A percentile compares a stretch with the other conserved stretches of the same genome.
These are phyloP conservation scores for Heritiera littoralis DNA, from an alignment of 345 rosid genomes.

Conservation along the genomic window DNA sequence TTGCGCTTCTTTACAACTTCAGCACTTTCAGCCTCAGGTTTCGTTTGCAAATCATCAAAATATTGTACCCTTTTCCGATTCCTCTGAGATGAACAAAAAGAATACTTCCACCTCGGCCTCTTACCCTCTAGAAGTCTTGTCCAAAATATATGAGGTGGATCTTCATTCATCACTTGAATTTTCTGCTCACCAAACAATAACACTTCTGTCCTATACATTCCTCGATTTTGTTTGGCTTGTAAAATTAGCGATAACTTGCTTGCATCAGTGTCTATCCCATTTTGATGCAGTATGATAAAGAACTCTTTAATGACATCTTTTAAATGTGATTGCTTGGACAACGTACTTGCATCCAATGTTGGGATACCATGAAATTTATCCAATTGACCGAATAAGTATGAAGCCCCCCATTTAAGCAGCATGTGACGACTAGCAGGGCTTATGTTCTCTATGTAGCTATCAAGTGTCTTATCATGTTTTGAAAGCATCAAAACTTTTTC, in stretches of 20 bases:
- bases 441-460: slow-evolving; percentile 45
- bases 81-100: slow-evolving; percentile 54
- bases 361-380: slow-evolving; percentile 53
- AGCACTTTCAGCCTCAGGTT: slow-evolving; percentile 32
- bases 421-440: slow-evolving; percentile 45
- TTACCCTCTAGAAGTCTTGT: slow-evolving; percentile 59
- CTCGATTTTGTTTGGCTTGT: slow-evolving; percentile 58
- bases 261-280: slow-evolving; percentile 36
- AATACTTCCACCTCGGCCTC: slow-evolving; percentile 70
- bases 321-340: slow-evolving; percentile 37
- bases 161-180: slow-evolving; percentile 48
- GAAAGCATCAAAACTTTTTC: slow-evolving; percentile 74
- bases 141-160: slow-evolving; percentile 69
- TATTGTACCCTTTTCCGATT: slow-evolving; percentile 60
- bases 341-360: slow-evolving; percentile 25
- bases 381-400: slow-evolving; percentile 61
- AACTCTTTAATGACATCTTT: slow-evolving; percentile 57
- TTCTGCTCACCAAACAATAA: slow-evolving; percentile 64
- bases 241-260: slow-evolving; percentile 46
- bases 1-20: slow-evolving; percentile 55
- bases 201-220: slow-evolving; percentile 45
- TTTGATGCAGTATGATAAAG: slow-evolving; percentile 45
- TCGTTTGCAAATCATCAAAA: slow-evolving; percentile 31
- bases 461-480: slow-evolving; percentile 50
- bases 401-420: slow-evolving; percentile 87